Base-by-base conservation (phyloP, 2,329 filamentous ascomycete species). In the Stemphylium lycopersici region DNA sequence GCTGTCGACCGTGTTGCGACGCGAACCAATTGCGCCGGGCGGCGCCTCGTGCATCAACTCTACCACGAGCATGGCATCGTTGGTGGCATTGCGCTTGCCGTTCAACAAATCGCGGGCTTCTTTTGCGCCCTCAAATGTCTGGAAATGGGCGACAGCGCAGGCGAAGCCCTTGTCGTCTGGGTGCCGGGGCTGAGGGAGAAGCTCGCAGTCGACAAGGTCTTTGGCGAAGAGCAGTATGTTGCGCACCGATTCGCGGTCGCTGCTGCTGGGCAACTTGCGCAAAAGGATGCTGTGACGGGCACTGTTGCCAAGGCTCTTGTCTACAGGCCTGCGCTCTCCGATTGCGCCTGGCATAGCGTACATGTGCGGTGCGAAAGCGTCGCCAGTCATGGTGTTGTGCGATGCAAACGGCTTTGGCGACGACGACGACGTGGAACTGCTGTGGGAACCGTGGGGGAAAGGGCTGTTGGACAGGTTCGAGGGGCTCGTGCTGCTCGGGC, bases 191-290 rank as follows among this genome's bases (percentile, higher is more conserved):
- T 65, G 57, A 4, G 78, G 74, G 13, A 87, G 76, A 56, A 88
- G 81, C 48, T 85, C 82, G 50, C 81, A 81, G 58, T 86, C 82
- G 43, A 86, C 74, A 43, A 87, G 78, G 58, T 87, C 84, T 63
- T 85, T 84, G 16, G 85, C 84, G 63, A 88, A 88, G n/a, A 87
- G 77, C 5, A 88, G 77, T 78, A 88, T 86, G 69, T 83, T 85
- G 60, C 82, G 80, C 51, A 88, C 78, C 15, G 82, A 78, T 58
- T 87, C 85, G 45, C 78, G 74, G 65, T 80, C 84, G 38, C 81
- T 87, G 68, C 81, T 85, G 55, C 78, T 80, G 3, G 85, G 84
- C 12, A 88, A 77, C 62, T 81, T 84, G 66, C 84, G 84, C 75
- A 88, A 79, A 50, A 85, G 71, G 56, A 88, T 77, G 48, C 73